phyloP scores from a whole-genome alignment of 441 rosid genomes.

The Euphorbia celastroides region DNA sequence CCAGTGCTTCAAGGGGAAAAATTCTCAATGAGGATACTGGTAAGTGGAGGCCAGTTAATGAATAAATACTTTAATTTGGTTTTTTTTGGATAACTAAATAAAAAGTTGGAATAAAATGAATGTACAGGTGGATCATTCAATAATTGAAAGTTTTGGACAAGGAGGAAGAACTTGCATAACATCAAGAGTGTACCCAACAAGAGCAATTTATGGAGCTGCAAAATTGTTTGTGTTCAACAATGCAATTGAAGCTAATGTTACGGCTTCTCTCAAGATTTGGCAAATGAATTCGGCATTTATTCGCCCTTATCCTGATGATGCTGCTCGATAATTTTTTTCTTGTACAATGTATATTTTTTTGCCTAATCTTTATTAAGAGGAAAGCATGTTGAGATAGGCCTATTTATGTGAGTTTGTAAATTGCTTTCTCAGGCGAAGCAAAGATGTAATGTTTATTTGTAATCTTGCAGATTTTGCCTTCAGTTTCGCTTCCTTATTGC shows the following conservation, averaged over 20 bases:
- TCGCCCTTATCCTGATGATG: constrained; percentile 38
- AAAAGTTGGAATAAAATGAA: neutral
- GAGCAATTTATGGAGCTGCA: constrained; percentile 65
- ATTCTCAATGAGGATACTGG: constrained; percentile 50
- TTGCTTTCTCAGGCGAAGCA: neutral
- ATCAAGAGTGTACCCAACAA: constrained; percentile 65
- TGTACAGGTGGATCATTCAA: constrained; percentile 72
- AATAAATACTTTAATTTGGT: neutral
- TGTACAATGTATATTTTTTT: neutral
- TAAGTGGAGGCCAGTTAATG: constrained; percentile 20
- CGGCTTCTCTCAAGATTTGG: constrained; percentile 59
- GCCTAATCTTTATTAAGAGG: neutral
- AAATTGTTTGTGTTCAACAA: constrained; percentile 66
- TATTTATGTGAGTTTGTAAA: neutral
- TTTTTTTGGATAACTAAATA: neutral
- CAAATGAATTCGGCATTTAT: constrained; percentile 59
- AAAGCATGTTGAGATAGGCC: neutral
- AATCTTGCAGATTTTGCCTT: neutral
- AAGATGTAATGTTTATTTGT: neutral
- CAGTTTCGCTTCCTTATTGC: neutral
- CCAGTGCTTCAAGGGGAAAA: constrained; percentile 65
- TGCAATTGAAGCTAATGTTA: constrained; percentile 53
- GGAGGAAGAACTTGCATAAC: constrained; percentile 67
- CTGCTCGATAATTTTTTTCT: neutral
- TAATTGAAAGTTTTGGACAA: constrained; percentile 69